Conservation (phyloP, 2,329 filamentous ascomycete genomes). For the Cladophialophora psammophila region DNA sequence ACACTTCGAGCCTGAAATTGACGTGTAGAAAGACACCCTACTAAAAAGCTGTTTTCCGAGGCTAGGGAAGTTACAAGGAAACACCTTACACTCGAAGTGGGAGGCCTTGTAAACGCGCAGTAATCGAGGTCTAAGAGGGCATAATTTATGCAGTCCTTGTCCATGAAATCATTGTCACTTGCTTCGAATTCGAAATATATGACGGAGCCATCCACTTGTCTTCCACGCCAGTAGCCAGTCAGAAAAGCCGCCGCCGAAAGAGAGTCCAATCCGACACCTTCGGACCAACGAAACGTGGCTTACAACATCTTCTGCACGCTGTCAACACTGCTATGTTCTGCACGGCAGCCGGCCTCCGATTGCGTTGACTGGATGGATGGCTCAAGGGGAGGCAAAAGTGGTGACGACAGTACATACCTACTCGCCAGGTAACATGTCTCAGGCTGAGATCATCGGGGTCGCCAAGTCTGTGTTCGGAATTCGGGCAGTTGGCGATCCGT, state of each 20-base stretch:
- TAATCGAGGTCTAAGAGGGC: neutral
- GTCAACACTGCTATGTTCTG: neutral
- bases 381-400: neutral
- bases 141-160: neutral
- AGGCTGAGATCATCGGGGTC: neutral
- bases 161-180: conserved; percentile 17
- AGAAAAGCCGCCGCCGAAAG: neutral
- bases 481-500: neutral
- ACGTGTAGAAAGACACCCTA: neutral
- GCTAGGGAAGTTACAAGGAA: neutral
- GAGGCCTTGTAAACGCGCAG: neutral
- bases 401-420: conserved; percentile 10
- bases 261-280: conserved; percentile 3
- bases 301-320: neutral
- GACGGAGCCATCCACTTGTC: conserved; percentile 6
- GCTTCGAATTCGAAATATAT: neutral
- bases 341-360: neutral
- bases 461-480: neutral
- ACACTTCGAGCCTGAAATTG: conserved; percentile 5
- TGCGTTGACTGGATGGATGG: conserved; percentile 8
- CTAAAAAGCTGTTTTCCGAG: neutral
- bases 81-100: neutral
- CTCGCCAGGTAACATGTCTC: neutral
- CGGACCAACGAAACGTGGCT: neutral
- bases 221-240: neutral